These are phyloP conservation scores for Eimeria acervulina DNA, from an alignment of 169 alveolate species.

Conservation along the genomic window DNA sequence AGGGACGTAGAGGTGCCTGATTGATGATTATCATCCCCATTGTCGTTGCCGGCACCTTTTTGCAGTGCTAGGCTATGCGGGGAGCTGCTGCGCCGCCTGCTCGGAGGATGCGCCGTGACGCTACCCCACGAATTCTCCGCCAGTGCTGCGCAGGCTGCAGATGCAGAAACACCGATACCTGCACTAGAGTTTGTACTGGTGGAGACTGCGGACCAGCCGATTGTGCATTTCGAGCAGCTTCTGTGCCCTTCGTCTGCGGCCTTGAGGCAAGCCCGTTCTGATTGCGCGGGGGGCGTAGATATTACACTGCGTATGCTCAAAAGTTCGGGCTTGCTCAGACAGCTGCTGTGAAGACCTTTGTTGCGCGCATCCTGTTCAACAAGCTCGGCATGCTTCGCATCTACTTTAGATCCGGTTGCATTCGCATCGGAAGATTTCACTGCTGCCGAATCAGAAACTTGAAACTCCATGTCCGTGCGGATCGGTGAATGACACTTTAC, in stretches of 20 bases:
- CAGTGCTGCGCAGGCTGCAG: slow-evolving; percentile 8
- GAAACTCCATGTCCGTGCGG: background rate
- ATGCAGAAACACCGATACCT: background rate
- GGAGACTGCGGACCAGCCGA: background rate
- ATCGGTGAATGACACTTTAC: background rate
- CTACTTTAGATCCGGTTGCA: background rate
- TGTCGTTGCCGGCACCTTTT: background rate
- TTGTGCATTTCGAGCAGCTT: background rate
- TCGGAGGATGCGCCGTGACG: slow-evolving; percentile 10
- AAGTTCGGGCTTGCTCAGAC: background rate
- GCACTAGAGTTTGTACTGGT: background rate
- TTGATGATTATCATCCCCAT: slow-evolving; percentile 1
- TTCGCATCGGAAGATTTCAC: background rate
- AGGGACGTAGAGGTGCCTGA: background rate
- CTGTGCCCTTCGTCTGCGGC: background rate
- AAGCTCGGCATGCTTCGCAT: background rate
- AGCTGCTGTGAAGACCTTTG: background rate
- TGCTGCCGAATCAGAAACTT: background rate
- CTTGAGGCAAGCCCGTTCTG: background rate
- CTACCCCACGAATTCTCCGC: background rate
- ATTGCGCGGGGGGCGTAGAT: background rate
- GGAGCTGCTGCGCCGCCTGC: slow-evolving; percentile 77
- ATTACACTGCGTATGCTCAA: background rate
- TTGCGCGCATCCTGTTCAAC: background rate
- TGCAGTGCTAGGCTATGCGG: slow-evolving; percentile 51